phyloP scores from a whole-genome alignment of 148 eudicot genomes.

The Nepenthes gracilis region DNA sequence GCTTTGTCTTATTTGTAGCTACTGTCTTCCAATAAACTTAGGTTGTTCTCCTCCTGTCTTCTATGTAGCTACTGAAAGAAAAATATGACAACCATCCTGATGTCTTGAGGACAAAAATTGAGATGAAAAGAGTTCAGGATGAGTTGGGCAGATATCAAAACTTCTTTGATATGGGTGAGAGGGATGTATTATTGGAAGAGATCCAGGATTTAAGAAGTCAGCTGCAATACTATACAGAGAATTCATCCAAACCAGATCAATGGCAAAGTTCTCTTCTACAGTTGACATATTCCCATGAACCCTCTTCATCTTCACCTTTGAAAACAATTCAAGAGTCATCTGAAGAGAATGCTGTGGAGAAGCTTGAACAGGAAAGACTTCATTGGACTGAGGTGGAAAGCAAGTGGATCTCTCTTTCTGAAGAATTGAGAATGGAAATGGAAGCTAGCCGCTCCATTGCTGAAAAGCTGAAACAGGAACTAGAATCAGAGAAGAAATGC shows the following conservation, averaged over 20 bases:
- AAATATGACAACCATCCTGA: constrained; percentile 91
- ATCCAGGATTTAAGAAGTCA: constrained; percentile 81
- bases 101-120: constrained; percentile 58
- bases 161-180: constrained; percentile 91
- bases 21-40: not conserved
- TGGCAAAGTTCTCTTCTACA: constrained; percentile 37
- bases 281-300: constrained; percentile 48
- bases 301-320: constrained; percentile 23
- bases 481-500: constrained; percentile 66
- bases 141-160: constrained; percentile 64
- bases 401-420: constrained; percentile 84
- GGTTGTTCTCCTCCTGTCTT: not conserved
- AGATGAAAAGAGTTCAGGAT: constrained; percentile 62
- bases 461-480: constrained; percentile 54
- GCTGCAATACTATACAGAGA: constrained; percentile 59
- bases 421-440: constrained; percentile 65
- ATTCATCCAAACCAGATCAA: constrained; percentile 31
- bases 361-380: constrained; percentile 53
- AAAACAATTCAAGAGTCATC: constrained; percentile 35
- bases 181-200: constrained; percentile 84
- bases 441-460: constrained; percentile 44
- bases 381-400: constrained; percentile 75
- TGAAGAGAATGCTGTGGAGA: constrained; percentile 37
- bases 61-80: constrained; percentile 64
- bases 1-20: not conserved